Percentiles rank a stretch among this genome's conserved stretches.
Conservation (phyloP, 768 basidiomycete species). For the Lyophyllum atratum region DNA sequence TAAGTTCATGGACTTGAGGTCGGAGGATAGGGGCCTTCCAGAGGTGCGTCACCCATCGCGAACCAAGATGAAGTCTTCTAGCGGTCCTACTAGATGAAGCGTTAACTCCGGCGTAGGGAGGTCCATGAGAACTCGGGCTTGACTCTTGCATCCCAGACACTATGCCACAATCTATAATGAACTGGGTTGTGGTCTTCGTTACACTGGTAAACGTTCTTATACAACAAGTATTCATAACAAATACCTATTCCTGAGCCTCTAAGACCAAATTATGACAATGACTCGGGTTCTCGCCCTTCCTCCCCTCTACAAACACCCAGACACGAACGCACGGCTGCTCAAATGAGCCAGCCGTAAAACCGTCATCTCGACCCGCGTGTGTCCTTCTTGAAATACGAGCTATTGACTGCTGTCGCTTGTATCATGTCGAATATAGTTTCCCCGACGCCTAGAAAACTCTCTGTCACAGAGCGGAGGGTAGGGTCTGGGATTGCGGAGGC, state of each 20-base stretch:
- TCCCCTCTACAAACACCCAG: not conserved
- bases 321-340: not conserved
- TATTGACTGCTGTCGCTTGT: slow-evolving; percentile 85
- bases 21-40: too few relatives aligned
- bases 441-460: slow-evolving; percentile 83
- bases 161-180: not conserved
- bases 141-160: too few relatives aligned
- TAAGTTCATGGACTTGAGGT: too few relatives aligned
- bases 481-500: slow-evolving; percentile 73
- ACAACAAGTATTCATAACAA: slow-evolving; percentile 15
- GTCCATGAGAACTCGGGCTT: not conserved
- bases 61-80: too few relatives aligned
- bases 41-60: too few relatives aligned
- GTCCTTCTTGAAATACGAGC: slow-evolving; percentile 74
- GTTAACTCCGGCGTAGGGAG: too few relatives aligned
- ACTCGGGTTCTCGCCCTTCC: not conserved
- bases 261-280: not conserved
- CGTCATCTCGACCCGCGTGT: slow-evolving; percentile 34
- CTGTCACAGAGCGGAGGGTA: slow-evolving; percentile 72
- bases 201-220: slow-evolving; percentile 8
- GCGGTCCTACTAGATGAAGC: too few relatives aligned
- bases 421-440: slow-evolving; percentile 88
- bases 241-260: slow-evolving; percentile 14
- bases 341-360: slow-evolving; percentile 17
- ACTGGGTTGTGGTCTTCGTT: not conserved